Evolutionary conservation across 2,329 filamentous ascomycete species (phyloP).

Genomic region (Ceratocystis papillata): DNA sequence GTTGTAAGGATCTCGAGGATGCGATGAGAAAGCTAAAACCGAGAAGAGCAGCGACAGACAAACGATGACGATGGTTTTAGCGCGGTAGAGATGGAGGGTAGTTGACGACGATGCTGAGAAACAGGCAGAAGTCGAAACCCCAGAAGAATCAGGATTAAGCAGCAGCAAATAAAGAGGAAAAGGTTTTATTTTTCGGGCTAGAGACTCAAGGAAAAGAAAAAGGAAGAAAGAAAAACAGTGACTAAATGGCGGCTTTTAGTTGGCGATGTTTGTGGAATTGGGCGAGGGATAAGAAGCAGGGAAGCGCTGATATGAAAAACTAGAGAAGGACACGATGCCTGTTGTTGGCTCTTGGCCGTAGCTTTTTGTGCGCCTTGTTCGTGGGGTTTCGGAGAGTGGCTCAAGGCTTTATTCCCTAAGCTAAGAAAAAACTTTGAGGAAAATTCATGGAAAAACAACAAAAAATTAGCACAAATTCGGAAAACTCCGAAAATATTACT

Average conservation of each 20-base stretch:
- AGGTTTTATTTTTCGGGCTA: not conserved
- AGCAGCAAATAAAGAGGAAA: not conserved
- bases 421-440: not conserved
- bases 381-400: constrained; percentile 20
- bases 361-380: constrained; percentile 16
- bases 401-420: not conserved
- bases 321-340: constrained; percentile 24
- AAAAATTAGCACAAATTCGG: not conserved
- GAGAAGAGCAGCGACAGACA: not conserved
- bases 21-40: constrained; percentile 9
- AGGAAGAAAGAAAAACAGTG: constrained; percentile 12
- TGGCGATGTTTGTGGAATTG: not conserved
- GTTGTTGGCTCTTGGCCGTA: not conserved
- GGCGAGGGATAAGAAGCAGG: constrained; percentile 8
- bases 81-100: not conserved
- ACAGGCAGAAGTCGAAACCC: no score
- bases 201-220: constrained; percentile 3
- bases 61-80: no score
- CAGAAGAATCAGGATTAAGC: not conserved
- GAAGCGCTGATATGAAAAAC: constrained; percentile 9
- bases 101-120: not conserved
- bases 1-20: not conserved
- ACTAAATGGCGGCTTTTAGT: constrained; percentile 9
- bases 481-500: not conserved
- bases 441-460: not conserved